Conservation (phyloP, 805 yeast species). For the Cyberlindnera amylophila region DNA sequence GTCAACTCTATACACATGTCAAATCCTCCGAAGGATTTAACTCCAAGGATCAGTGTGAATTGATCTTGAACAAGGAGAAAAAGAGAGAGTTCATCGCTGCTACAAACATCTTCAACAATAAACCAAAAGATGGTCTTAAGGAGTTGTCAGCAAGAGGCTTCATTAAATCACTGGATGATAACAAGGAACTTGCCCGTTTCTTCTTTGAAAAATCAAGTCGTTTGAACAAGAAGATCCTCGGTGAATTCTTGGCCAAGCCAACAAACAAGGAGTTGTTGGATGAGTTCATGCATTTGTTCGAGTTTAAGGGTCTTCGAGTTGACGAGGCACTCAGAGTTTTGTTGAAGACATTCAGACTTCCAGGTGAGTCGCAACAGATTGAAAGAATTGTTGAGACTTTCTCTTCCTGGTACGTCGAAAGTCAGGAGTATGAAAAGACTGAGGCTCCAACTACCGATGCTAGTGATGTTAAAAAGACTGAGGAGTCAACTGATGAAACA, state of each 20-base stretch:
- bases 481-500: constrained; percentile 11
- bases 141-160: constrained; percentile 63
- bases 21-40: constrained; percentile 22
- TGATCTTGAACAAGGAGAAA: constrained; percentile 34
- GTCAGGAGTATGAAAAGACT: constrained; percentile 39
- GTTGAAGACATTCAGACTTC: constrained; percentile 80
- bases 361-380: constrained; percentile 97
- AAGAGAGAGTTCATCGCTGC: constrained; percentile 79
- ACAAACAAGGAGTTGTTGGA: constrained; percentile 54
- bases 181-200: constrained; percentile 67
- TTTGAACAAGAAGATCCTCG: constrained; percentile 81
- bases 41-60: constrained; percentile 11
- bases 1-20: constrained; percentile 51
- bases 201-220: constrained; percentile 76
- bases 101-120: constrained; percentile 69
- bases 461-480: neutral
- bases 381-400: constrained; percentile 87
- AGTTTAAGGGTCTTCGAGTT: constrained; percentile 73
- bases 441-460: constrained; percentile 2
- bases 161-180: constrained; percentile 47
- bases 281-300: constrained; percentile 65
- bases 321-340: constrained; percentile 89
- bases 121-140: constrained; percentile 72
- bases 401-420: constrained; percentile 71
- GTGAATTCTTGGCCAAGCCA: constrained; percentile 82